phyloP scores from a whole-genome alignment of 495 filamentous ascomycete species.

The Aspergillus sclerotiicarbonarius region DNA sequence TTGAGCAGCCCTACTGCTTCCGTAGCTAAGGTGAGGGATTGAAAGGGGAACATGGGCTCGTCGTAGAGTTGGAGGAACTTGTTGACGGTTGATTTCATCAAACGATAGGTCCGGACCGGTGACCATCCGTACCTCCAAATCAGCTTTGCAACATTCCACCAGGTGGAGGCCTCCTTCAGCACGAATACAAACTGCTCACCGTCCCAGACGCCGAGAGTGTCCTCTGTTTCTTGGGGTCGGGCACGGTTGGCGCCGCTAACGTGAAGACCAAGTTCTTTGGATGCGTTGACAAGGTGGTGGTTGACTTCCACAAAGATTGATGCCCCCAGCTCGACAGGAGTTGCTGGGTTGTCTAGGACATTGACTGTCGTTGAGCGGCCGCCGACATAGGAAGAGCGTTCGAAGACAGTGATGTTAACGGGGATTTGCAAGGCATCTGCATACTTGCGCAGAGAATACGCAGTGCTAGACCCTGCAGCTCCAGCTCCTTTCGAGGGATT shows the following conservation, averaged over 20 bases:
- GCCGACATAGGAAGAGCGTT: slow-evolving; percentile 75
- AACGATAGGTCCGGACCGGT: slow-evolving; percentile 67
- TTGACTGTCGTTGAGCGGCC: slow-evolving; percentile 89
- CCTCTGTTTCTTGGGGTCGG: slow-evolving; percentile 37
- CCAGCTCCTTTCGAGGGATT: slow-evolving; percentile 67
- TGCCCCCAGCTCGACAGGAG: slow-evolving; percentile 84
- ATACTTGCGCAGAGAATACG: slow-evolving; percentile 75
- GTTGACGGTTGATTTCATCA: slow-evolving; percentile 69
- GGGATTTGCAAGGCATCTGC: slow-evolving; percentile 51
- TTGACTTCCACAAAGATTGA: slow-evolving; percentile 92
- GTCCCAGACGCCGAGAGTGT: slow-evolving; percentile 79
- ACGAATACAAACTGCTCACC: slow-evolving; percentile 72
- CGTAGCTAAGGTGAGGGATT: slow-evolving; percentile 64
- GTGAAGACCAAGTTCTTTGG: slow-evolving; percentile 67
- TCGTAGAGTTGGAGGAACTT: slow-evolving; percentile 83
- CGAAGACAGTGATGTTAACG: slow-evolving; percentile 84
- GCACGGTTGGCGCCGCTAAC: slow-evolving; percentile 33
- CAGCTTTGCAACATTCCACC: slow-evolving; percentile 79
- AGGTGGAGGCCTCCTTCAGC: slow-evolving; percentile 55
- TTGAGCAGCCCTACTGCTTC: slow-evolving; percentile 62
- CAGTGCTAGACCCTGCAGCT: slow-evolving; percentile 81
- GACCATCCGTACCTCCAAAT: slow-evolving; percentile 83
- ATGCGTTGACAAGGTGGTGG: slow-evolving; percentile 72
- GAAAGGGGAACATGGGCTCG: slow-evolving; percentile 77
- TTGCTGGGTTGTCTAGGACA: slow-evolving; percentile 63